Evolutionary conservation across 2,329 filamentous ascomycete genomes (phyloP).

Genomic region (Penicillium janthinellum): DNA sequence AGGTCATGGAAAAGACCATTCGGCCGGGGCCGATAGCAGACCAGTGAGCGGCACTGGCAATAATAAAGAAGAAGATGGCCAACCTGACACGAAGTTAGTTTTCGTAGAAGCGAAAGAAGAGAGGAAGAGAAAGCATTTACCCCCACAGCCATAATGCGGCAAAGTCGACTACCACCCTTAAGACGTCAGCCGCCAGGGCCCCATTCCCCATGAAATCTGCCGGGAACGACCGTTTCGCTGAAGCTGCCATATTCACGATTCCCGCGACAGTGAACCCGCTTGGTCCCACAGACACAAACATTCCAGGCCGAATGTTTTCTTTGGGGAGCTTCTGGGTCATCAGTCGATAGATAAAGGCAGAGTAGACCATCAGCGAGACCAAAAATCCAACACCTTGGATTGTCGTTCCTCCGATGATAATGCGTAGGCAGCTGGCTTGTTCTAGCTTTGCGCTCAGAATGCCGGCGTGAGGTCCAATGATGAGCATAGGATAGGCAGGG

Average conservation of each 20-base stretch:
- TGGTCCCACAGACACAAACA: slow-evolving; percentile 83
- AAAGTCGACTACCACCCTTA: slow-evolving; percentile 61
- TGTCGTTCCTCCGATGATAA: slow-evolving; percentile 62
- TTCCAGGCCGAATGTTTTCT: slow-evolving; percentile 74
- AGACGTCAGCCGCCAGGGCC: slow-evolving; percentile 56
- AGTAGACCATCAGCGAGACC: slow-evolving; percentile 75
- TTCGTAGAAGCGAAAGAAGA: neutral
- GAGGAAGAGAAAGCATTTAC: slow-evolving; percentile 27
- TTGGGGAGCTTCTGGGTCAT: slow-evolving; percentile 85
- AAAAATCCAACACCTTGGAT: slow-evolving; percentile 67
- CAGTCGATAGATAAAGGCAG: slow-evolving; percentile 79
- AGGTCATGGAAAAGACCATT: slow-evolving; percentile 80
- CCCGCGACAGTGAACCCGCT: slow-evolving; percentile 68
- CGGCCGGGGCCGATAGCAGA: slow-evolving; percentile 62
- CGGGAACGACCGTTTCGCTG: slow-evolving; percentile 52
- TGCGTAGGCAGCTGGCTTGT: slow-evolving; percentile 50
- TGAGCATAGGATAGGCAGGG: slow-evolving; percentile 77
- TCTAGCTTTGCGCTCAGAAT: slow-evolving; percentile 55
- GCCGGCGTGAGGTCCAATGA: slow-evolving; percentile 72
- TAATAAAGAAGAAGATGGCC: slow-evolving; percentile 82
- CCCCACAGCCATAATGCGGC: slow-evolving; percentile 79
- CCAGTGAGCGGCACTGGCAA: slow-evolving; percentile 74
- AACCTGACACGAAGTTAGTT: slow-evolving; percentile 48
- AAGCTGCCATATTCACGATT: slow-evolving; percentile 59
- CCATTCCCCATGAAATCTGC: slow-evolving; percentile 60